phyloP scores from a whole-genome alignment of 192 early-diverging fungal genomes.

The Cladochytrium replicatum region DNA sequence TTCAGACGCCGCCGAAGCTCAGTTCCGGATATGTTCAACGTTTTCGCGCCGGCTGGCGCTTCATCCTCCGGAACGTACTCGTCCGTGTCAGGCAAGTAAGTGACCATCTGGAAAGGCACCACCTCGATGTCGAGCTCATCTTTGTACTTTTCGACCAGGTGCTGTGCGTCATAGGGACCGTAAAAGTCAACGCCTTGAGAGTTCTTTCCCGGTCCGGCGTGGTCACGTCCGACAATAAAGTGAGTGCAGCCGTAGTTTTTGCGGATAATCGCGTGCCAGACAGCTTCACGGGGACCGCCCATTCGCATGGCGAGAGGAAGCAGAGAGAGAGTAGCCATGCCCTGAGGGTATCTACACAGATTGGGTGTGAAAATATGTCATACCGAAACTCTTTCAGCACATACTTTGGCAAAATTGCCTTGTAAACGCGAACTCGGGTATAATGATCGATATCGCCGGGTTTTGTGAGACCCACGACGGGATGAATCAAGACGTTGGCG shows the following conservation, averaged over 20 bases:
- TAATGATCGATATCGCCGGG: constrained; percentile 97
- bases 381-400: neutral
- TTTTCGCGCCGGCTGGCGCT: constrained; percentile 68
- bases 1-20: constrained; percentile 80
- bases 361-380: neutral
- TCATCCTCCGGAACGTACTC: constrained; percentile 88
- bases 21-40: constrained; percentile 90
- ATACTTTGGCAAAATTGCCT: constrained; percentile 80
- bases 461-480: constrained; percentile 93
- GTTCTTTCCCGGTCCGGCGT: constrained; percentile 92
- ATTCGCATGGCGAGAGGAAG: constrained; percentile 97
- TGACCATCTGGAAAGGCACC: constrained; percentile 97
- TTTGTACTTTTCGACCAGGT: constrained; percentile 72
- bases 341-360: constrained; percentile 65
- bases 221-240: constrained; percentile 94
- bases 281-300: constrained; percentile 92
- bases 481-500: constrained; percentile 91
- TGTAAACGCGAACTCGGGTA: constrained; percentile 94
- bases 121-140: constrained; percentile 89
- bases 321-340: constrained; percentile 88
- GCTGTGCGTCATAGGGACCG: constrained; percentile 91
- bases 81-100: constrained; percentile 90
- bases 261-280: constrained; percentile 96
- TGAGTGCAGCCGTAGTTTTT: constrained; percentile 93
- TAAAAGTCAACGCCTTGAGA: constrained; percentile 85